Evolutionary conservation across 768 basidiomycete species (phyloP).

Genomic region (Psilocybe subaeruginosa): DNA sequence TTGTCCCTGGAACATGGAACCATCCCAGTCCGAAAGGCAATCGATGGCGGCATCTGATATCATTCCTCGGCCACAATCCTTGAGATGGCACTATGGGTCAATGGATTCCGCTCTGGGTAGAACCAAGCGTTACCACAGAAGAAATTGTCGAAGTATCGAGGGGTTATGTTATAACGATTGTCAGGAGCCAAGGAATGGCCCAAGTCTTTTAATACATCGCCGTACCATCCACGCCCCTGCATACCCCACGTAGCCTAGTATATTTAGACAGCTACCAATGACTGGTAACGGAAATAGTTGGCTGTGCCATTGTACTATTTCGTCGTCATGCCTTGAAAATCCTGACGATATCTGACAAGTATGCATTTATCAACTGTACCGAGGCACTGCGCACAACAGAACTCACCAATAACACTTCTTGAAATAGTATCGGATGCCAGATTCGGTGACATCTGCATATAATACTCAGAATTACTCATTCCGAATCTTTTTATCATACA

Average conservation of each 20-base stretch:
- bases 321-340: not conserved
- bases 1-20: not conserved
- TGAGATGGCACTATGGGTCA: not conserved
- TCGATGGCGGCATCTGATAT: not conserved
- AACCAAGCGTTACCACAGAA: not conserved
- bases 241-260: slow-evolving; percentile 13
- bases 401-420: not conserved
- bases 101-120: not conserved
- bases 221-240: slow-evolving; percentile 18
- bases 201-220: slow-evolving; percentile 10
- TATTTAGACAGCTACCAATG: not conserved
- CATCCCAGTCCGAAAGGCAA: not conserved
- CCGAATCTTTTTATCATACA: not conserved
- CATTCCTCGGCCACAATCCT: not conserved
- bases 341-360: not conserved
- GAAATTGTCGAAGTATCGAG: not conserved
- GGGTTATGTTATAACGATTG: not conserved
- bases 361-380: too few species aligned
- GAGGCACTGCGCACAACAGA: not conserved
- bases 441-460: not conserved
- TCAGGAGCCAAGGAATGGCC: not conserved
- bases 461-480: not conserved
- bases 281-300: slow-evolving; percentile 11
- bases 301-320: slow-evolving; percentile 1
- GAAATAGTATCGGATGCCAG: too few species aligned